Base-by-base conservation (phyloP, 805 yeast genomes). In the Suhomyces prunicola region DNA sequence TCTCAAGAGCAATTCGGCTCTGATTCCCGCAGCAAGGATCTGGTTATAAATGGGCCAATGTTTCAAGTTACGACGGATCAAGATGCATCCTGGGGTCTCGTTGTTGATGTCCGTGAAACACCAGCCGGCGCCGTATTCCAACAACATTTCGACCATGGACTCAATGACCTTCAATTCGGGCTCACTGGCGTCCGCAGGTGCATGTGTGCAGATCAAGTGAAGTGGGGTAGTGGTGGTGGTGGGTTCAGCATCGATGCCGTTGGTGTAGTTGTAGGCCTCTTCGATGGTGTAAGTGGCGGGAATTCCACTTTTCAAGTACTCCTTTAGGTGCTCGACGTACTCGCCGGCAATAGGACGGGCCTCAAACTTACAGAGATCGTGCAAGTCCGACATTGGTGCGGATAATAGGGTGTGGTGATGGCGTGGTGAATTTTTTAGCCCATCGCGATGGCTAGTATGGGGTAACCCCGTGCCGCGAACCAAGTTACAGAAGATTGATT, bases 41-140 rank as follows among this genome's bases (percentile, higher is more conserved):
- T 71, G 70, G 5, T 74, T 65, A 65, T 82, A 80, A n/a, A 76
- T 70, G 3, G 63, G 59, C 1, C 74, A 58, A 1, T 62, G 69
- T 61, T 61, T 67, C 60, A 74, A 64, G 1, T 78, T 79, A 48
- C 87, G 72, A 46, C 83, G 80, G 36, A 78, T 68, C 23, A 92
- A 74, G 6, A 91, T 78, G 68, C 96, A 92, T 2, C 96, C 98
- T 0, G 97, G 90, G 0, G 97, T 89, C 56, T 85, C 85, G 58
- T 83, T 77, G 50, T 85, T 81, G 54, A 76, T 79, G 66, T 91
- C 96, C 2, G 84, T 73, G 60, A 88, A 76, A 68, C 87, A 86
- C 97, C 97, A 92, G 8, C 96, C 96, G 0, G 96, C 97, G 27
- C 97, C 97, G 65, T 84, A 87, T 63, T 88, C 84, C 58, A 92